Evolutionary conservation across 2,329 filamentous ascomycete genomes (phyloP).

Genomic region (Pseudonectria buxi): DNA sequence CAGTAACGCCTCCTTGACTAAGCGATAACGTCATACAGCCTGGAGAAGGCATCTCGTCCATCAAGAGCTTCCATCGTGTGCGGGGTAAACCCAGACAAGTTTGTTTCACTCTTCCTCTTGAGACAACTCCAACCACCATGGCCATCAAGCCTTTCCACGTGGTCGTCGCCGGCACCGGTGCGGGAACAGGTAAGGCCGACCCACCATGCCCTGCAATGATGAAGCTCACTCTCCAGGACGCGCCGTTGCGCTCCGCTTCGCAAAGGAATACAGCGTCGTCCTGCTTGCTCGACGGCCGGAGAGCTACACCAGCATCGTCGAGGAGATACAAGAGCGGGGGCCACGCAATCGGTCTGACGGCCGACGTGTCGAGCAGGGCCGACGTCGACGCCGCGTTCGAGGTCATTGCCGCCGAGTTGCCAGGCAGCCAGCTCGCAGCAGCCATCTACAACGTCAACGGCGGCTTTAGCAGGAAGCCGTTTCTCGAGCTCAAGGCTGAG

Average conservation of each 20-base stretch:
- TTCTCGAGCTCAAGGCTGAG: conserved; percentile 46
- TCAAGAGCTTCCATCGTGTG: no score
- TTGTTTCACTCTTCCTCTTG: no score
- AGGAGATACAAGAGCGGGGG: conserved; percentile 64
- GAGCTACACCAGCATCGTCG: conserved; percentile 59
- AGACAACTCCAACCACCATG: no score
- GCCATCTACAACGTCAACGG: conserved; percentile 64
- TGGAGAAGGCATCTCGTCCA: no score
- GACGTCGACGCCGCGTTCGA: conserved; percentile 53
- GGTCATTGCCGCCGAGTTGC: conserved; percentile 53
- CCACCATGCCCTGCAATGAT: no score
- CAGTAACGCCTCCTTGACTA: no score
- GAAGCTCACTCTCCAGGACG: conserved; percentile 27
- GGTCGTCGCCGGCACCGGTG: no score
- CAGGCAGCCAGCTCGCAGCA: conserved; percentile 49
- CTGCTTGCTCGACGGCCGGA: conserved; percentile 63
- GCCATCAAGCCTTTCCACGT: no score
- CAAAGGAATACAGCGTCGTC: conserved; percentile 63
- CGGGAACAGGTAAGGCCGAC: no score
- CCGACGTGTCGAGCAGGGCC: conserved; percentile 36
- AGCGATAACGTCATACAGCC: no score
- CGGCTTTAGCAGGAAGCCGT: conserved; percentile 46
- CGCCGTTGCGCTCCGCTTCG: conserved; percentile 50
- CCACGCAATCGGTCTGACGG: conserved; percentile 61
- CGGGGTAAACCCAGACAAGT: no score